Conservation (phyloP, 805 yeast genomes). For the Candida taoyuanica region DNA sequence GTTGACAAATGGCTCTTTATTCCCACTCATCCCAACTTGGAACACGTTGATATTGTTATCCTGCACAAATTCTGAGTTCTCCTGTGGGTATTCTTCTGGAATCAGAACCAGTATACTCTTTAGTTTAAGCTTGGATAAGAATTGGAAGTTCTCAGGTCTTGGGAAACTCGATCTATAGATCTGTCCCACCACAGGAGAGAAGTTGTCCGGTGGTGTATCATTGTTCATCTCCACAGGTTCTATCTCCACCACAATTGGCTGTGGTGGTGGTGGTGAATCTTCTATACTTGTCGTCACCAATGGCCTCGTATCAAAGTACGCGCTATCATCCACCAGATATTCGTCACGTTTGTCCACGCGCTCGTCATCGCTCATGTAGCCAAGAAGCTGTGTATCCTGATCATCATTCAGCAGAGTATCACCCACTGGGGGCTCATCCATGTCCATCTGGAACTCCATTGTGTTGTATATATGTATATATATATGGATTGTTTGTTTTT, state of each 20-base stretch:
- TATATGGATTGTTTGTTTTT: too few relatives aligned
- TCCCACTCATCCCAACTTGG: slow-evolving; percentile 92
- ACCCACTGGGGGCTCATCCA: slow-evolving; percentile 11
- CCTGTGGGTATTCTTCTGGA: slow-evolving; percentile 87
- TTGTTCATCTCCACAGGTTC: slow-evolving; percentile 23
- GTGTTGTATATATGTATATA: neutral
- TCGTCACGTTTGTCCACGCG: slow-evolving; percentile 12
- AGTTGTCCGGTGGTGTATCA: slow-evolving; percentile 77
- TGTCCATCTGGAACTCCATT: slow-evolving; percentile 18
- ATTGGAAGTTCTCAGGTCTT: slow-evolving; percentile 72
- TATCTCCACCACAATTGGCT: slow-evolving; percentile 3
- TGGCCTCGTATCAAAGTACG: neutral
- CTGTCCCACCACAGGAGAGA: slow-evolving; percentile 71
- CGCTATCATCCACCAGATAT: slow-evolving; percentile 1
- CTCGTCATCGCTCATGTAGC: slow-evolving; percentile 18
- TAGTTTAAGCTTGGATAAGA: slow-evolving; percentile 55
- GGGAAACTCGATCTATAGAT: slow-evolving; percentile 92
- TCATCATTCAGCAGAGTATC: too few relatives aligned
- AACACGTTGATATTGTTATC: slow-evolving; percentile 61
- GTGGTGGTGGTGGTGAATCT: too few relatives aligned
- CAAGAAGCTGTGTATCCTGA: neutral
- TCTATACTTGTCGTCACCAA: neutral
- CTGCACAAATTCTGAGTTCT: slow-evolving; percentile 60
- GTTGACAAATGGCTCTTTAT: slow-evolving; percentile 90
- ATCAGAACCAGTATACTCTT: slow-evolving; percentile 78